Base-by-base conservation (phyloP, 169 alveolate genomes). In the Theileria annulata region DNA sequence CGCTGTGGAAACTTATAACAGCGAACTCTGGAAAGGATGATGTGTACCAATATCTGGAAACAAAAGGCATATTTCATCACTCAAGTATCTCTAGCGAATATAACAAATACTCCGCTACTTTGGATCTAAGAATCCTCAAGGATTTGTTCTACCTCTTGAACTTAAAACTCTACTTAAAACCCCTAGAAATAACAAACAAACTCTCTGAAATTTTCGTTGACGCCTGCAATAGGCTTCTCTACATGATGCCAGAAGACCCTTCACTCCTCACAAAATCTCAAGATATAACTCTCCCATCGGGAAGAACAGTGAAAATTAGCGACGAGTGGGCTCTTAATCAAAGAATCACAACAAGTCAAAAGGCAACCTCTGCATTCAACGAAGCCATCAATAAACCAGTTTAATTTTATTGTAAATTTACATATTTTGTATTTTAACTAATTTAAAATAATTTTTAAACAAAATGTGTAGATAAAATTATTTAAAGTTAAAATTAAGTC, bases 221-320 rank as follows among this genome's bases (percentile, higher is more conserved):
- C 62, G 79, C 79, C 49, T 72, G 79, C 51, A 72, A 51, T 30
- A 72, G 62, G 64, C 79, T 72, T 21, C 71, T 72, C 30, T 72
- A 72, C 62, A 21, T 72, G 51, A 42, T 49, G 28, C 79, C 79
- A 21, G 31, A n/a, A 42, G 79, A 72, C 21, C 37, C 30, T 0
- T 49, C 47, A 15, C 25, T 42, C 15, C 58, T 72, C 27, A 25
- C 33, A 1, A 56, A 72, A 33, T 27, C 79, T 2, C 56, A 72
- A 8, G 47, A 37, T 13, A 58, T 58, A 15, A 19, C 31, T 17
- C 69, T 72, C 56, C 60, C 62, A 15, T 35, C 56, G 9, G 79
- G 79, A 2, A 1, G 30, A n/a, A 49, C 23, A 3, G 71, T 72
- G 42, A 56, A 49, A 21, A 25, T 72, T 3, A 72, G 79, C 17